Evolutionary conservation across 2,329 filamentous ascomycete genomes (phyloP), one percentile per base, ranked within the genome.

Genomic region (Diplodia scrobiculata): DNA sequence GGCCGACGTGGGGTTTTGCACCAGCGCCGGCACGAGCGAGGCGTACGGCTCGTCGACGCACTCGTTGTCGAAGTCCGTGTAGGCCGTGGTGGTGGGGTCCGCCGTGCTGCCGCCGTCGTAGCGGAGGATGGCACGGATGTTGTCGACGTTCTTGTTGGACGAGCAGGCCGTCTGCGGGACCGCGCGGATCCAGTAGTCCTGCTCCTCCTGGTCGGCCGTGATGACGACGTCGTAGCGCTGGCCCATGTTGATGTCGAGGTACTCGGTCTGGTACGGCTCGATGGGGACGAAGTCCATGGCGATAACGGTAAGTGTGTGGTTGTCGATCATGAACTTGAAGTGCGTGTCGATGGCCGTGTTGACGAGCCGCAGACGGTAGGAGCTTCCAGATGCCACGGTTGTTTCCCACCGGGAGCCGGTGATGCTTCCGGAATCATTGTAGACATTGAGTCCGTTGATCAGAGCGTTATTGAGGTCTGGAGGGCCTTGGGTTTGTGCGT

Each of bases 341-440:
- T 73, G 71, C 11, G 71, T 74, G 66, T 79, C 76, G 29, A 78
- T 75, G 9, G 75, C 75, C 3, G 63, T 68, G 68, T 82, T 82
- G 64, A 80, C 72, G 3, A 82, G 72, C 17, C 80, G 76, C 21
- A 82, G 70, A 13, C 77, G 72, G 67, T 82, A 80, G 53, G 73
- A 74, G 63, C 80, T 81, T 38, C 79, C 80, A 5, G 72, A 65
- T 14, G 70, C 67, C 25, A 79, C 68, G 13, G 29, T 66, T 1
- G 66, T 66, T 32, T 71, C 66, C 59, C 69, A 72, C n/a, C 71
- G 72, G 11, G 68, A 69, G 7, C 72, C 73, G 19, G 53, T 63
- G 54, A 67, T 59, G 32, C 47, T 67, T 17, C 67, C 55, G 21
- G 62, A 66, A 19, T 63, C 65, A 25, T 69, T 67, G 38, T 48